Percentiles rank a stretch among this genome's conserved stretches.
Conservation (phyloP, 768 basidiomycete species). For the Mycena crocata region DNA sequence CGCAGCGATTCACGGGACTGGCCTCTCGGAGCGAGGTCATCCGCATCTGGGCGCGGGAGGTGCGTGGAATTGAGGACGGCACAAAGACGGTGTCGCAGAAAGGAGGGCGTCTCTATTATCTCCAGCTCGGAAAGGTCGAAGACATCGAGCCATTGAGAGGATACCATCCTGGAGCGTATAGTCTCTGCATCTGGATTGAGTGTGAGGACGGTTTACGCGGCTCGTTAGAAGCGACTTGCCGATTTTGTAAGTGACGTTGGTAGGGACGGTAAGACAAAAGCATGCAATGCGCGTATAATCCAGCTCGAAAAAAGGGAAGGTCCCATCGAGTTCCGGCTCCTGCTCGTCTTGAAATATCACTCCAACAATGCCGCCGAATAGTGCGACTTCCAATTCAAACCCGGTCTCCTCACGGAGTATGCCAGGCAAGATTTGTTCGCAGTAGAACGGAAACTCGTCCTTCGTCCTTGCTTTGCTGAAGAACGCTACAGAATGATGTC, state of each 20-base stretch:
- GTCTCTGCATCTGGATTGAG: not conserved
- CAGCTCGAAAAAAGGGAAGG: not conserved
- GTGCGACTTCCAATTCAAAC: not conserved
- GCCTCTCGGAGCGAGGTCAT: not conserved
- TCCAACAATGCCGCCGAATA: not conserved
- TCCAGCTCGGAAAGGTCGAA: not conserved
- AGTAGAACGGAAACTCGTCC: not conserved
- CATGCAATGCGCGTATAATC: not conserved
- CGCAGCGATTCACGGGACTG: not conserved
- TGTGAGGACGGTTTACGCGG: too few species aligned
- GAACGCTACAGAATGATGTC: not conserved
- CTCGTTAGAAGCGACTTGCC: not conserved
- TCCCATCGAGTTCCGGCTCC: not conserved
- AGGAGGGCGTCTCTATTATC: not conserved
- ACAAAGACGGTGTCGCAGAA: conserved; percentile 1
- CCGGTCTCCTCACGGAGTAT: not conserved
- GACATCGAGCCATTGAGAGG: not conserved
- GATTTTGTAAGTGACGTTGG: not conserved
- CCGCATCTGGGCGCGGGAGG: not conserved
- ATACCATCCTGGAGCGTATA: not conserved
- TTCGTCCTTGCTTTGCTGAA: not conserved
- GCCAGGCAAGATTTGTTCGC: not conserved
- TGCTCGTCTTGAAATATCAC: not conserved
- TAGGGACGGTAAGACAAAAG: not conserved
- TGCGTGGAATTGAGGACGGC: not conserved